Percentiles rank a stretch among this genome's conserved stretches.
These are phyloP conservation scores for Madurella mycetomatis DNA, from an alignment of 2,329 filamentous ascomycete genomes.

Conservation along the genomic window DNA sequence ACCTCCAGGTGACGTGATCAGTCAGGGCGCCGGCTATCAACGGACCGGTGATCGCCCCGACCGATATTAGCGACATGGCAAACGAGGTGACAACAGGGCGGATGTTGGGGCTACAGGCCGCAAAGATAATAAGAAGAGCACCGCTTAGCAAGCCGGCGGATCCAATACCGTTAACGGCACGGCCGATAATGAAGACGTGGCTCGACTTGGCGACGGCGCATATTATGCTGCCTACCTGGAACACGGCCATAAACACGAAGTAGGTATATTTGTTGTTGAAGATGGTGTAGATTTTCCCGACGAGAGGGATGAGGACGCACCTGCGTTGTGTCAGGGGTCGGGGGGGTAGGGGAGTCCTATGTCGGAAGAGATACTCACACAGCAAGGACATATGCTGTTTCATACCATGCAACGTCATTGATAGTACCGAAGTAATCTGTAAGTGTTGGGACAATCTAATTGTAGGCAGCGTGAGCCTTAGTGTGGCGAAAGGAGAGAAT, in stretches of 20 bases:
- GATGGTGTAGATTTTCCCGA: conserved; percentile 2
- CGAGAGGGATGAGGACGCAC: neutral
- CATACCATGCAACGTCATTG: neutral
- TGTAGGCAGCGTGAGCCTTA: neutral
- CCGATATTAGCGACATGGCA: neutral
- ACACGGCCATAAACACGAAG: neutral
- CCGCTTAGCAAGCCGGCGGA: conserved; percentile 1
- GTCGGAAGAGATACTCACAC: neutral
- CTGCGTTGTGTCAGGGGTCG: neutral
- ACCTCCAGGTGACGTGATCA: neutral
- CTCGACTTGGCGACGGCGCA: neutral
- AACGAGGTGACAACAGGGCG: neutral
- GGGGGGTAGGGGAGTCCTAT: neutral
- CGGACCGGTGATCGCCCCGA: neutral
- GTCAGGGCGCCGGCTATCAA: neutral
- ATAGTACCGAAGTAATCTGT: neutral
- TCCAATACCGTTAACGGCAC: neutral
- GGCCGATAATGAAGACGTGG: conserved; percentile 2
- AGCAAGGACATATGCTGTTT: neutral
- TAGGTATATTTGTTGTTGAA: neutral
- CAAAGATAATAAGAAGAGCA: neutral
- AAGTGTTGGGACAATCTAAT: neutral
- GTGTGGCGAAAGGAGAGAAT: neutral
- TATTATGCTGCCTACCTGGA: conserved; percentile 1
- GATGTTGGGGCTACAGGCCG: neutral